Percentiles rank a stretch among this genome's conserved stretches.
Evolutionary conservation across 305 asterid genomes (phyloP).

Genomic region (Fraxinus sp.): DNA sequence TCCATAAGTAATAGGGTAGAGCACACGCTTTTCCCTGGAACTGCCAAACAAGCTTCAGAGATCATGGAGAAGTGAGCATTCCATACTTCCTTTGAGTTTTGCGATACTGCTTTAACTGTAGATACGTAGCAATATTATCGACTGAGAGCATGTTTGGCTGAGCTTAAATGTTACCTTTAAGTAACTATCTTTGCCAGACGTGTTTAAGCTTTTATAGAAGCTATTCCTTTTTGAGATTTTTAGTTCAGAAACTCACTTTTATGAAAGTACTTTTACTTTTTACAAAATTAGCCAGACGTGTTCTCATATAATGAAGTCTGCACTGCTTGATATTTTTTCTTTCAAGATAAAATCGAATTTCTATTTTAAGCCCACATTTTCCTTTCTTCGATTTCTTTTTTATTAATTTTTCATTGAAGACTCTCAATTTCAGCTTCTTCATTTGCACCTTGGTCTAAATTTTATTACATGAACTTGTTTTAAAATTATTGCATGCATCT

Average conservation of each 20-base stretch:
- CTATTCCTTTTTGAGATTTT: neutral
- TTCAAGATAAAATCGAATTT: neutral
- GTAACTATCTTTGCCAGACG: neutral
- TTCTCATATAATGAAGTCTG: neutral
- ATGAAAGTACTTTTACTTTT: neutral
- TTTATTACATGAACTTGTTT: neutral
- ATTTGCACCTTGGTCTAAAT: neutral
- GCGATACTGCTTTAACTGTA: neutral
- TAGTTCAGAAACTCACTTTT: neutral
- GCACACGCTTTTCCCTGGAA: constrained; percentile 78
- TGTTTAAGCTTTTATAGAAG: neutral
- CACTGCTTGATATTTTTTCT: neutral
- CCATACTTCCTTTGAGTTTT: constrained; percentile 17
- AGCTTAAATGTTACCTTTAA: neutral
- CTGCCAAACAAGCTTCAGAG: constrained; percentile 49
- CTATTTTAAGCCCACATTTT: neutral
- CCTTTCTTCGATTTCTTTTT: neutral
- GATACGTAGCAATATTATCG: neutral
- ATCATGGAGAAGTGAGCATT: constrained; percentile 59
- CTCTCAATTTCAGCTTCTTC: neutral
- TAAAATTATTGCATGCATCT: neutral
- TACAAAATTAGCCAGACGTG: neutral
- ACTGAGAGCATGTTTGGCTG: neutral
- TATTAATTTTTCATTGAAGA: neutral
- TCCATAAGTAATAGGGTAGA: constrained; percentile 75